Base-by-base conservation (phyloP, 495 filamentous ascomycete genomes). In the Annulohypoxylon nitens region DNA sequence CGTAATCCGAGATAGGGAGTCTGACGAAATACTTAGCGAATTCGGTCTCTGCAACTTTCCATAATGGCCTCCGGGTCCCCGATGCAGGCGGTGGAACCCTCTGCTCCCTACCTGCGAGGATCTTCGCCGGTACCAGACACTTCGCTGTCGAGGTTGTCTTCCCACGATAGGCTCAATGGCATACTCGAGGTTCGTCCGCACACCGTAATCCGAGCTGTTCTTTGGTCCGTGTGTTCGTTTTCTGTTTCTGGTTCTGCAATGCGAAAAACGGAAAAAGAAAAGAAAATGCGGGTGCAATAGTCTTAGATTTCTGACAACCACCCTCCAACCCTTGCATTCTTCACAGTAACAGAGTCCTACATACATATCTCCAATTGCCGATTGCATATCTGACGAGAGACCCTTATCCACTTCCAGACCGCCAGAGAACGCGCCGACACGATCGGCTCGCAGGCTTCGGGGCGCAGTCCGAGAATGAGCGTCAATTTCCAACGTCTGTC, bases 181-280 rank as follows among this genome's bases (percentile, higher is more conserved):
- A 84, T 85, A 73, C 82, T 85, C 63, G 78, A 85, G 82, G 83
- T 85, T 69, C 69, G 77, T 70, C 20, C 26, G 60, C 48, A 61
- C 61, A 59, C 30, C 51, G 26, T 43, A 50, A 37, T 64, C 58
- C 23, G 33, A 10, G 43, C 60, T 57, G 20, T 33, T 45, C 12
- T 37, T 4, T 20, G 7, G 41, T 57, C 30, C 43, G 43, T 47
- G 43, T 47, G 39, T n/a, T n/a, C 11, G 11, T 2, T 43, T 43
- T n/a, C 14, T 43, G 43, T 47, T 47, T 51, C 14, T 30, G 30
- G 25, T 16, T 30, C 5, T 30, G 30, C 3, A 6, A 30, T 30
- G 30, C 30, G 30, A 30, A 30, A 30, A 30, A 30, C 20, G 37
- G 37, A 43, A 53, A 73, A 60, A 64, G 39, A 59, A 59, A 37